A percentile compares a stretch with the other conserved stretches of the same genome.
These are phyloP conservation scores for Pholiota conissans DNA, from an alignment of 768 basidiomycete genomes.

Conservation along the genomic window DNA sequence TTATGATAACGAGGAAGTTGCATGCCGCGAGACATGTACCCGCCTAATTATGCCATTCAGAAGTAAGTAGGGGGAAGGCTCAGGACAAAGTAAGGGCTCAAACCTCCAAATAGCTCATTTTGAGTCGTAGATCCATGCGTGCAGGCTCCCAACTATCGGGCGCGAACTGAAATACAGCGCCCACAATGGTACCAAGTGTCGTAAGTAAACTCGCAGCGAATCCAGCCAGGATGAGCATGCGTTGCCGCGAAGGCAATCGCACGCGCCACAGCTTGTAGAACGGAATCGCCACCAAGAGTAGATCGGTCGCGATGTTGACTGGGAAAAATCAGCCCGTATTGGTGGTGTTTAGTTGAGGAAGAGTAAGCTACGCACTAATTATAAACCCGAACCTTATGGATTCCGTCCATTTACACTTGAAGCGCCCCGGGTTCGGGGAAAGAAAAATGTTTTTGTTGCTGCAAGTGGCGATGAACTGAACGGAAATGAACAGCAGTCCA, in stretches of 20 bases:
- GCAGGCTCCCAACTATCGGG: slow-evolving; percentile 17
- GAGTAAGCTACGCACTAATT: not conserved
- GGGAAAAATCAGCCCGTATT: too few relatives aligned
- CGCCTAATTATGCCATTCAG: not conserved
- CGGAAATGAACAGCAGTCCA: slow-evolving; percentile 5
- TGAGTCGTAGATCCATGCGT: slow-evolving; percentile 5
- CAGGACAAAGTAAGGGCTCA: not conserved
- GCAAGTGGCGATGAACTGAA: slow-evolving; percentile 8
- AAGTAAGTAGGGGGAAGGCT: not conserved
- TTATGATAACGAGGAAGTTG: slow-evolving; percentile 14
- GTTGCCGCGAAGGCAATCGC: slow-evolving; percentile 12
- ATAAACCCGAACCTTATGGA: not conserved
- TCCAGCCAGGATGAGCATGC: slow-evolving; percentile 12
- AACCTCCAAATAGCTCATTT: slow-evolving; percentile 14
- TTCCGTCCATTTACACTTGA: not conserved
- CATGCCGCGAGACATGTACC: slow-evolving; percentile 11
- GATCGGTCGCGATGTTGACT: slow-evolving; percentile 16
- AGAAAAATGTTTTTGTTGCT: not conserved
- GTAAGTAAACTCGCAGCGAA: slow-evolving; percentile 12
- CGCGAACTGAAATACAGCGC: slow-evolving; percentile 15
- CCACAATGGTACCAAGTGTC: slow-evolving; percentile 4
- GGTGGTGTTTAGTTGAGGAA: too few relatives aligned
- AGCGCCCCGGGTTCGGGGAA: not conserved
- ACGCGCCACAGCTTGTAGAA: slow-evolving; percentile 18
- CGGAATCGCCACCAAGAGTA: slow-evolving; percentile 12